A percentile compares a stretch with the other conserved stretches of the same genome.
Conservation (phyloP, 1,284 basidiomycete genomes). For the Fomitopsis palustris region DNA sequence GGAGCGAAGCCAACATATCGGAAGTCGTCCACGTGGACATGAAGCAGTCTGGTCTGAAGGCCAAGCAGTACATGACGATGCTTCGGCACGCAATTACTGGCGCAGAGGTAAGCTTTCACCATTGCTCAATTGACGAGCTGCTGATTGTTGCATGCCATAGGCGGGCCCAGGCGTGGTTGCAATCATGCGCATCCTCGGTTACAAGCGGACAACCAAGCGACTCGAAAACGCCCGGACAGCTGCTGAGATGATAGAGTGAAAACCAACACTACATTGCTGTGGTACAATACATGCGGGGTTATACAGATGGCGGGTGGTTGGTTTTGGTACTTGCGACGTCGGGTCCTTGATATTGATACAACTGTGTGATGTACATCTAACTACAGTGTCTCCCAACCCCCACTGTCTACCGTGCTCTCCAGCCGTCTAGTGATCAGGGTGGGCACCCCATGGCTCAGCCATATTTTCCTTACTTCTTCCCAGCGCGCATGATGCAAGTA, state of each 20-base stretch:
- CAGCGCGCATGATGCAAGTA: conserved; percentile 84
- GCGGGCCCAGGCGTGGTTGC: conserved; percentile 47
- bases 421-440: conserved; percentile 88
- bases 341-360: background rate
- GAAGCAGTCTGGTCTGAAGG: conserved; percentile 37
- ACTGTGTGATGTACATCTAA: background rate
- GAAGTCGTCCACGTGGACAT: conserved; percentile 44
- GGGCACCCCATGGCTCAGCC: conserved; percentile 89
- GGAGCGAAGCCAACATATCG: conserved; percentile 32
- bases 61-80: conserved; percentile 63
- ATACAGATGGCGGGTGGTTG: background rate
- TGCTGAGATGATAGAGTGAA: background rate
- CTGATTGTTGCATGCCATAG: conserved; percentile 22
- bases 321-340: background rate
- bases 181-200: conserved; percentile 41
- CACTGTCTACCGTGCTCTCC: conserved; percentile 85
- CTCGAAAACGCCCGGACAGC: conserved; percentile 20
- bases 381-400: conserved; percentile 89
- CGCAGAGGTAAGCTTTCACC: conserved; percentile 54
- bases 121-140: conserved; percentile 10
- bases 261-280: conserved; percentile 6
- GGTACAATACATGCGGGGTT: background rate
- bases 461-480: conserved; percentile 90
- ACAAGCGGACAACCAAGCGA: conserved; percentile 29
- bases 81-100: conserved; percentile 78